A percentile compares a stretch with the other conserved stretches of the same genome.
Conservation (phyloP, 257 asterid species). For the Nicotiana undulata region DNA sequence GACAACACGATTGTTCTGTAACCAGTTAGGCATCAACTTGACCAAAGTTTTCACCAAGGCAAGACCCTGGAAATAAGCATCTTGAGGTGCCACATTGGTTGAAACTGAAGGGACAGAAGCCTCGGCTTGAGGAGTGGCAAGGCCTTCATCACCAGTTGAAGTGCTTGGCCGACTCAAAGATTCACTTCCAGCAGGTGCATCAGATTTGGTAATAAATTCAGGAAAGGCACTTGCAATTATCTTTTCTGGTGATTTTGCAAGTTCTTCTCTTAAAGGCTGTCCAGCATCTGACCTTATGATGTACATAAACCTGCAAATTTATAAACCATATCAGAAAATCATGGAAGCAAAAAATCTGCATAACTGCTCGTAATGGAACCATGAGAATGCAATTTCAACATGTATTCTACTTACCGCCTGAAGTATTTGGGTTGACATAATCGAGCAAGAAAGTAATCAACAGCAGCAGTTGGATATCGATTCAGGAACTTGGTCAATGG, state of each 20-base stretch:
- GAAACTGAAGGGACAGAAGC: conserved; percentile 45
- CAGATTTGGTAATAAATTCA: conserved; percentile 52
- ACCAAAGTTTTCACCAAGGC: conserved; percentile 85
- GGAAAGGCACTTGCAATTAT: conserved; percentile 91
- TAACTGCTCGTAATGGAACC: conserved; percentile 8
- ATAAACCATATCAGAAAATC: conserved; percentile 11
- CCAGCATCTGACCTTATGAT: conserved; percentile 96
- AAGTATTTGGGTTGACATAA: conserved; percentile 78
- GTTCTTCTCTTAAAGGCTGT: conserved; percentile 97
- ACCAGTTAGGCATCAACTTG: conserved; percentile 96
- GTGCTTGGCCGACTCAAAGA: conserved; percentile 49
- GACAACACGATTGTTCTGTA: conserved; percentile 76
- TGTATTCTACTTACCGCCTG: conserved; percentile 58
- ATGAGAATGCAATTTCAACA: neutral
- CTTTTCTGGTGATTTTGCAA: conserved; percentile 95
- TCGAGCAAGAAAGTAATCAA: conserved; percentile 90
- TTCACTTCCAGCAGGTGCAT: conserved; percentile 46
- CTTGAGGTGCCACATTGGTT: conserved; percentile 47
- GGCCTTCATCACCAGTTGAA: conserved; percentile 46
- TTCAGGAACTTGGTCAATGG: conserved; percentile 95
- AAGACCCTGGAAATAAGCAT: conserved; percentile 98
- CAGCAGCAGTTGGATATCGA: conserved; percentile 85
- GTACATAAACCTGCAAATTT: conserved; percentile 78
- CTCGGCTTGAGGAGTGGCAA: conserved; percentile 55
- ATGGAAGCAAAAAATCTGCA: conserved; percentile 9